A percentile compares a stretch with the other conserved stretches of the same genome.
Conservation (phyloP, 2,329 filamentous ascomycete species). For the Cladorrhinum sp. region DNA sequence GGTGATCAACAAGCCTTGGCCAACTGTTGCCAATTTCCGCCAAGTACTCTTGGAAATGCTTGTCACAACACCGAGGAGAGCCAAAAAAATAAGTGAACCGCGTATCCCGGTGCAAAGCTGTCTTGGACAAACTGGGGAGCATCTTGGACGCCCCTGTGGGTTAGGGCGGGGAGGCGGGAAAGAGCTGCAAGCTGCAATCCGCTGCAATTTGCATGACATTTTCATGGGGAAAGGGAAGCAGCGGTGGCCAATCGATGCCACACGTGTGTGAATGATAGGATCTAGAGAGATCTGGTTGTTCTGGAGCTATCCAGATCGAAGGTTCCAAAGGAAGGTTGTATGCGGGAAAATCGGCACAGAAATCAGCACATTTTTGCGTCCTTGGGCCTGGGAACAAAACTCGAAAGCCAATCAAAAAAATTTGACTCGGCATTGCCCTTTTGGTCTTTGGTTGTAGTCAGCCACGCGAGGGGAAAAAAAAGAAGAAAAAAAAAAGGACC, state of each 20-base stretch:
- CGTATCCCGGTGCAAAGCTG: neutral
- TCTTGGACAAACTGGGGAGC: neutral
- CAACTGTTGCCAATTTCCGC: neutral
- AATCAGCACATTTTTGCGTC: neutral
- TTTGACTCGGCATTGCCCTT: neutral
- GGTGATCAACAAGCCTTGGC: neutral
- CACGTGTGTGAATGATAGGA: neutral
- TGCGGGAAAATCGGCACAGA: neutral
- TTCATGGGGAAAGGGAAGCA: neutral
- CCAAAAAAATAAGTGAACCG: neutral
- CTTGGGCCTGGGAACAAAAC: neutral
- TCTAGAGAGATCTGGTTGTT: neutral
- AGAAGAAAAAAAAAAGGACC: no score
- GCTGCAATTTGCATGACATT: neutral
- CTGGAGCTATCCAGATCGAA: no score
- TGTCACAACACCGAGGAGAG: neutral
- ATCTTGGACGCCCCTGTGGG: neutral
- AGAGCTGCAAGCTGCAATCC: neutral
- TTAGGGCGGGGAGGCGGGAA: neutral
- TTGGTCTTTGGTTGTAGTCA: neutral
- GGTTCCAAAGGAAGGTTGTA: slow-evolving; percentile 12
- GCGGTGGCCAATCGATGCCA: neutral
- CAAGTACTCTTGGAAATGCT: neutral
- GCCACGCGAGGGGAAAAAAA: no score
- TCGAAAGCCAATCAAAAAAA: neutral